These are phyloP conservation scores for Ustilago shanxiensis DNA, from an alignment of 1,284 basidiomycete genomes.

Conservation along the genomic window DNA sequence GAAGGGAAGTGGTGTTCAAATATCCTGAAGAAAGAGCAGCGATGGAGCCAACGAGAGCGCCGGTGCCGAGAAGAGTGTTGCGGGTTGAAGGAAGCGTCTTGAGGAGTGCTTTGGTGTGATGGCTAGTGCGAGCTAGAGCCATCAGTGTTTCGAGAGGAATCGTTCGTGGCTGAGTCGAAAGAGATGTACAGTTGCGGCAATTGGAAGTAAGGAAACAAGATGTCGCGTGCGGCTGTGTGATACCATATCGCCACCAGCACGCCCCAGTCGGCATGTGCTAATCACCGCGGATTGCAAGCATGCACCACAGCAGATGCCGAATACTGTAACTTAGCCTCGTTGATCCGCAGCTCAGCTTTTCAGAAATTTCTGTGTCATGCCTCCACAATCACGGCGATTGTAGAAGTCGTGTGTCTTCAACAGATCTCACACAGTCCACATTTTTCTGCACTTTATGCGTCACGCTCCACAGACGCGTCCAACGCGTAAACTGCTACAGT, in stretches of 20 bases:
- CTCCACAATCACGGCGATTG: slow-evolving; percentile 22
- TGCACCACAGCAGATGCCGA: slow-evolving; percentile 11
- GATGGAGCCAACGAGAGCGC: slow-evolving; percentile 30
- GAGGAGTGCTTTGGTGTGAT: slow-evolving; percentile 19
- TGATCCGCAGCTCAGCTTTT: slow-evolving; percentile 12
- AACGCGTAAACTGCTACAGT: slow-evolving; percentile 37
- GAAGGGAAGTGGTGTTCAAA: slow-evolving; percentile 2
- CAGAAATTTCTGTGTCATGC: background rate
- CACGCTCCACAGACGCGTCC: slow-evolving; percentile 23
- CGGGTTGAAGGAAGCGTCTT: slow-evolving; percentile 29
- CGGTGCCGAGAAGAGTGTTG: slow-evolving; percentile 28
- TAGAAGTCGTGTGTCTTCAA: background rate
- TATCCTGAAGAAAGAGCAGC: slow-evolving; percentile 33
- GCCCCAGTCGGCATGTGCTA: slow-evolving; percentile 14
- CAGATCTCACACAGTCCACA: slow-evolving; percentile 18
- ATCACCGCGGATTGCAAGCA: slow-evolving; percentile 13
- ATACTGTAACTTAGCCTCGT: no score
- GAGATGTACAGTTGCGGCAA: no score
- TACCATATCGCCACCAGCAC: background rate
- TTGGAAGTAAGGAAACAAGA: background rate
- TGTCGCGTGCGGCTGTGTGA: slow-evolving; percentile 28
- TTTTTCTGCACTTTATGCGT: background rate
- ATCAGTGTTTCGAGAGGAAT: slow-evolving; percentile 13
- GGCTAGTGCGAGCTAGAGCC: slow-evolving; percentile 38
- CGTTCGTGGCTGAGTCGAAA: background rate